Evolutionary conservation across 257 asterid genomes (phyloP).

Genomic region (Ilex aquifolium): DNA sequence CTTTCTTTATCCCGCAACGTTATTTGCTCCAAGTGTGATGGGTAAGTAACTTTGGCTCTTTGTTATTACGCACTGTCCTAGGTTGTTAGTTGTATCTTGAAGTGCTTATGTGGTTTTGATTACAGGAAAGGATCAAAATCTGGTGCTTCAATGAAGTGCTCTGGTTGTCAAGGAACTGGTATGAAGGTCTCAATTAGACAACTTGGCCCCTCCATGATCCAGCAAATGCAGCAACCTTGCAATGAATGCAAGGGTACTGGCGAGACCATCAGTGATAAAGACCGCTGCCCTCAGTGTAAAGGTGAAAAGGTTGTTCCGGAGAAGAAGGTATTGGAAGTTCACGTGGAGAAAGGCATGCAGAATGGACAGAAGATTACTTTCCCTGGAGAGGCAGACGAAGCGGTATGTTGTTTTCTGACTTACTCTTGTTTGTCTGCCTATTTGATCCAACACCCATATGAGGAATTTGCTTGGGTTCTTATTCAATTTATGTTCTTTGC

Average conservation of each 20-base stretch:
- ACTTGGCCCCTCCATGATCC: conserved; percentile 66
- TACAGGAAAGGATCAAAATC: conserved; percentile 67
- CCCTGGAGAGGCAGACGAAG: conserved; percentile 83
- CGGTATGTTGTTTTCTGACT: conserved; percentile 26
- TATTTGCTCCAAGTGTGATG: conserved; percentile 38
- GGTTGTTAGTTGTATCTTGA: no score
- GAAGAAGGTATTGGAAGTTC: conserved; percentile 66
- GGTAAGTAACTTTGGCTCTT: conserved; percentile 16
- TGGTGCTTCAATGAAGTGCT: conserved; percentile 57
- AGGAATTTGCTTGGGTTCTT: neutral
- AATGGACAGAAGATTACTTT: conserved; percentile 61
- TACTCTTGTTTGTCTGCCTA: neutral
- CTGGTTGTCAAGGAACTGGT: conserved; percentile 65
- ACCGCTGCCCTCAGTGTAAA: conserved; percentile 61
- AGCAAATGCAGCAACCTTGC: conserved; percentile 77
- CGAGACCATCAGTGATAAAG: conserved; percentile 53
- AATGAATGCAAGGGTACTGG: conserved; percentile 70
- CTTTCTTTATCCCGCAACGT: conserved; percentile 49
- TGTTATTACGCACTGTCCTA: no score
- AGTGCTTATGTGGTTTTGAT: neutral
- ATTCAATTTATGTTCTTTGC: conserved; percentile 11
- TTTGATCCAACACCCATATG: neutral
- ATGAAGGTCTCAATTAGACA: conserved; percentile 66
- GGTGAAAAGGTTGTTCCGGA: conserved; percentile 63
- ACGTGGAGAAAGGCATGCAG: conserved; percentile 72